Evolutionary conservation across 2,329 filamentous ascomycete genomes (phyloP), one percentile per base, ranked within the genome.

Genomic region (Fusarium begoniae): DNA sequence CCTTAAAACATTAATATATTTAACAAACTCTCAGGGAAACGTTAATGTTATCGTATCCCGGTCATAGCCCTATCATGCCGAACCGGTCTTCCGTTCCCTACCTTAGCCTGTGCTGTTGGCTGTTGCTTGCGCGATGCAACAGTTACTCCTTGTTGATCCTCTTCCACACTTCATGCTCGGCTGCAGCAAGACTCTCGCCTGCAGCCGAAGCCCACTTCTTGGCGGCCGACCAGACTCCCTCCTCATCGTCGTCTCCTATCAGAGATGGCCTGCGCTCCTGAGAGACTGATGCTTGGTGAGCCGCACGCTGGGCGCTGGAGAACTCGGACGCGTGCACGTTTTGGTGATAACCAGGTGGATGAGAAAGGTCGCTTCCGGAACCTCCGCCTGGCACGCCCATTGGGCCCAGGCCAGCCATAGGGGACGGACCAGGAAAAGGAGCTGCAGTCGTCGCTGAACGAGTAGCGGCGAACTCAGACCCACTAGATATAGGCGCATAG

Each of bases 111-210:
- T 43, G 15, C 26, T 65, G 55, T 50, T 47, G 60, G 40, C 43
- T 45, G 32, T 8, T 51, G 18, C 20, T 66, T 43, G 50, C 43
- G 37, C 43, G 30, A 57, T 68, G 45, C 38, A n/a, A 54, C 64
- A 51, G 45, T 64, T 84, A 87, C 54, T 87, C 84, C 81, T 89
- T 90, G 81, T 90, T 91, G 78, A 91, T 89, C 78, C 85, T 87
- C 81, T 86, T 87, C 90, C 90, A 92, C 30, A 92, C 86, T 80
- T 91, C 89, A 57, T 83, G 84, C 83, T 92, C 90, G 20, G 88
- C 89, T 20, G 86, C 87, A 14, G 86, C 87, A 35, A 92, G 80
- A 78, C 86, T 89, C 69, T 87, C 86, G 57, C 90, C 89, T 12
- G 89, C 90, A 40, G 85, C 85, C 67, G 85, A 82, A 51, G 87